Base-by-base conservation (phyloP, 768 basidiomycete genomes). In the Xerocomus potaroensis region DNA sequence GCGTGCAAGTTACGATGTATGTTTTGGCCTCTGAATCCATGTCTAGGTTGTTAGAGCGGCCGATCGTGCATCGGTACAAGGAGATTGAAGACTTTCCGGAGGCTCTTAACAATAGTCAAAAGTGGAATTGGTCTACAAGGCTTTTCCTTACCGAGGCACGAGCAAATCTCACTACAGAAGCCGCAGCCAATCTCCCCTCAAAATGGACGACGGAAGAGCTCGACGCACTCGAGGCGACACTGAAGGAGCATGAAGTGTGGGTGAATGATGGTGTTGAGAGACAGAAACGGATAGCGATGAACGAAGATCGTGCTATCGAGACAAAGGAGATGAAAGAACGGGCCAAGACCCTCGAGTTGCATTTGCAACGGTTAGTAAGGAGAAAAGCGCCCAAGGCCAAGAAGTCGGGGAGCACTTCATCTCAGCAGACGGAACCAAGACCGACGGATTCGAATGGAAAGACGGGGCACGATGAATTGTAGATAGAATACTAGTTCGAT, bases 171-270 rank as follows among this genome's bases (percentile, higher is more conserved):
- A 89, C 89, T 2, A 67, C 69, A 3, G 87, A 88, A 54, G 68
- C 73, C 12, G 73, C 74, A 9, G 75, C 72, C 0, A 83, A 75
- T 5, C 66, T 81, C 7, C 81, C 80, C 0, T 82, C 85, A 0
- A 89, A 87, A 61, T 96, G 87, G 81, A 93, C 92, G 1, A 63
- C 72, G 14, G 87, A 83, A n/a, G 96, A 99, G 64, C 75, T 98
- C 14, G 84, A 86, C 46, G 72, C 62, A 2, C 81, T 98, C 15
- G 86, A 93, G 66, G 79, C 74, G 61, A 74, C 81, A 47, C 70
- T 96, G 47, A 79, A 78, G 59, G 87, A 88, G 41, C 84, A 91
- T 57, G 89, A 91, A 66, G 53, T 69, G 22, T 99, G 96, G 96
- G 70, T 97, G 51, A 73, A 81, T 54, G 83, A 80, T 46, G 78